These are phyloP conservation scores for Volvox africanus DNA, from an alignment of 139 green algal genomes.

Conservation along the genomic window DNA sequence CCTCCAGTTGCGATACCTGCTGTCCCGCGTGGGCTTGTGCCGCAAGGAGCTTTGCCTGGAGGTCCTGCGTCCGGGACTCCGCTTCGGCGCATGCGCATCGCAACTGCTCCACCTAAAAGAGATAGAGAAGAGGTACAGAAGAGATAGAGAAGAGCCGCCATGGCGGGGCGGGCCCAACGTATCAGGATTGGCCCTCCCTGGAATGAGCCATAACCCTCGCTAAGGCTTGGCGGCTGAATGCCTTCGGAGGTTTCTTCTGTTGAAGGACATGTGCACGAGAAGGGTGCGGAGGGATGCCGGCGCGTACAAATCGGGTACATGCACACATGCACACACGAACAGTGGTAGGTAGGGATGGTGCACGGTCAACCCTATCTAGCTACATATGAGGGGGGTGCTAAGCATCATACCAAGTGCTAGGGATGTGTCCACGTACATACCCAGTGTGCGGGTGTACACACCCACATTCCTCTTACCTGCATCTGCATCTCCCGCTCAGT, in stretches of 20 bases:
- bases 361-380: too few species aligned
- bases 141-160: neutral
- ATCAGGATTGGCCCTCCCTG: neutral
- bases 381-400: too few species aligned
- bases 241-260: too few species aligned
- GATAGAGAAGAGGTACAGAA: neutral
- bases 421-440: neutral
- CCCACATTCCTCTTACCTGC: neutral
- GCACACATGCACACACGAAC: too few species aligned
- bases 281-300: too few species aligned
- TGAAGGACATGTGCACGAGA: too few species aligned
- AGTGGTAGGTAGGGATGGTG: too few species aligned
- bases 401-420: neutral
- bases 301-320: too few species aligned
- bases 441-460: too few species aligned
- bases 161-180: neutral
- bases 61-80: neutral
- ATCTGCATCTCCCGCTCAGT: neutral
- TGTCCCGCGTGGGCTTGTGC: neutral
- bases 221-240: too few species aligned
- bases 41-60: neutral
- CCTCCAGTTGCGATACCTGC: neutral
- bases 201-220: too few species aligned
- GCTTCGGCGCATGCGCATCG: conserved; percentile 6
- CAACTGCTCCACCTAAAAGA: neutral